These are phyloP conservation scores for Pleomassaria siparia DNA, from an alignment of 2,329 filamentous ascomycete species.

Conservation along the genomic window DNA sequence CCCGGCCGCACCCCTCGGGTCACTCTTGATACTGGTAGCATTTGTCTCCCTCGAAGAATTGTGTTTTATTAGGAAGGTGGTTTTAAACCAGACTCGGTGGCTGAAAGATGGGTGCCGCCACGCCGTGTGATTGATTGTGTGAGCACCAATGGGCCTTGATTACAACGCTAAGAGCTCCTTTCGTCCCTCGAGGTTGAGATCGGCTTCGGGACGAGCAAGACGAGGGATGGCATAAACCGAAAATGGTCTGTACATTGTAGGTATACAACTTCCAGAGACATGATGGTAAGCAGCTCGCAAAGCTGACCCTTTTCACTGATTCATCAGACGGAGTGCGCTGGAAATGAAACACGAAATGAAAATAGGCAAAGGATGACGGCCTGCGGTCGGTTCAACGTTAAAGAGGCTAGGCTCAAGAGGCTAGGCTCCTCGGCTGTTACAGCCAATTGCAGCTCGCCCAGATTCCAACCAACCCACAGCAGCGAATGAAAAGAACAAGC, in stretches of 20 bases:
- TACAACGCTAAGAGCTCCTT: neutral
- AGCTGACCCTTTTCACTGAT: neutral
- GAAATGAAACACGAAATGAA: slow-evolving; percentile 5
- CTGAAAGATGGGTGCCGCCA: neutral
- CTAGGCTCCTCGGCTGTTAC: neutral
- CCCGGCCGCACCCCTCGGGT: too few relatives aligned
- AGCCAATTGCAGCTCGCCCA: slow-evolving; percentile 6
- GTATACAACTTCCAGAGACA: neutral
- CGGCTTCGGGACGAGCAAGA: neutral
- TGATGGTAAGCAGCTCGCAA: neutral
- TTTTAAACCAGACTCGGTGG: neutral
- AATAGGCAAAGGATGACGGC: slow-evolving; percentile 3
- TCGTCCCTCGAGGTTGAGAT: neutral
- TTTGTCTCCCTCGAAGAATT: too few relatives aligned
- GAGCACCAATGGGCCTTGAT: slow-evolving; percentile 1
- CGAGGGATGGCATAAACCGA: neutral
- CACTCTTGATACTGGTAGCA: too few relatives aligned
- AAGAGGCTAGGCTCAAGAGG: slow-evolving; percentile 2
- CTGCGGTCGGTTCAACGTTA: slow-evolving; percentile 2
- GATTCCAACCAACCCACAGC: slow-evolving; percentile 1
- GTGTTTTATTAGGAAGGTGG: neutral
- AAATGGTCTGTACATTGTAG: neutral
- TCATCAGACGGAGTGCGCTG: neutral
- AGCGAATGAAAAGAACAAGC: slow-evolving; percentile 7
- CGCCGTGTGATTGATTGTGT: neutral